A percentile compares a stretch with the other conserved stretches of the same genome.
phyloP scores from a whole-genome alignment of 164 flowering plant species.

The Annona squamosa region DNA sequence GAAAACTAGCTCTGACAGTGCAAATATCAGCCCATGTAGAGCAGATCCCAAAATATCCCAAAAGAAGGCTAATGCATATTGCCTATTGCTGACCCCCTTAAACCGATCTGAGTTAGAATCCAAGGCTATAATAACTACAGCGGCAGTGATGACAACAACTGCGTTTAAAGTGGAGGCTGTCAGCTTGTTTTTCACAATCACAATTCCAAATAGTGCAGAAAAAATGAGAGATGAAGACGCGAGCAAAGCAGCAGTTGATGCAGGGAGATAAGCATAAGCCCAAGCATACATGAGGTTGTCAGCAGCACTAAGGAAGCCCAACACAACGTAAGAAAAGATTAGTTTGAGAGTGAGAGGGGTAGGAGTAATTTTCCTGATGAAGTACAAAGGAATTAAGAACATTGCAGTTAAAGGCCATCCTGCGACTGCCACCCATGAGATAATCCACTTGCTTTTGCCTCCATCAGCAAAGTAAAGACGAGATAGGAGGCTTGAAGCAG shows the following conservation, averaged over 20 bases:
- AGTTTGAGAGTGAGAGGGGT: conserved; percentile 56
- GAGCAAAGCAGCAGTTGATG: conserved; percentile 83
- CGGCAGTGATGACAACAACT: conserved; percentile 67
- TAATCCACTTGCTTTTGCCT: conserved; percentile 89
- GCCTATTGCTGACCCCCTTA: conserved; percentile 33
- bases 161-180: conserved; percentile 54
- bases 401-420: conserved; percentile 82
- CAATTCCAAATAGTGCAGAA: conserved; percentile 66
- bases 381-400: conserved; percentile 50
- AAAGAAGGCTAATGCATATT: conserved; percentile 64
- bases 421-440: conserved; percentile 91
- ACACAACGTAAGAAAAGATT: conserved; percentile 39
- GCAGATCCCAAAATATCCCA: conserved; percentile 85
- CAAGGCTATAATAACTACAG: conserved; percentile 67
- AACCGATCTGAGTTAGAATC: conserved; percentile 82
- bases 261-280: conserved; percentile 87
- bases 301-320: conserved; percentile 84
- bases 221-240: conserved; percentile 76
- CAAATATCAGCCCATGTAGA: conserved; percentile 90
- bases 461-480: conserved; percentile 77
- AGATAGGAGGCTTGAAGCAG: conserved; percentile 81
- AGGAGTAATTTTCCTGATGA: conserved; percentile 32
- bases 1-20: conserved; percentile 79
- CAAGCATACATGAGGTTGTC: conserved; percentile 87
- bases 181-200: conserved; percentile 62